These are phyloP conservation scores for Rhipidocladum racemiflorum DNA, from an alignment of 176 grass and related monocot species.

Conservation along the genomic window DNA sequence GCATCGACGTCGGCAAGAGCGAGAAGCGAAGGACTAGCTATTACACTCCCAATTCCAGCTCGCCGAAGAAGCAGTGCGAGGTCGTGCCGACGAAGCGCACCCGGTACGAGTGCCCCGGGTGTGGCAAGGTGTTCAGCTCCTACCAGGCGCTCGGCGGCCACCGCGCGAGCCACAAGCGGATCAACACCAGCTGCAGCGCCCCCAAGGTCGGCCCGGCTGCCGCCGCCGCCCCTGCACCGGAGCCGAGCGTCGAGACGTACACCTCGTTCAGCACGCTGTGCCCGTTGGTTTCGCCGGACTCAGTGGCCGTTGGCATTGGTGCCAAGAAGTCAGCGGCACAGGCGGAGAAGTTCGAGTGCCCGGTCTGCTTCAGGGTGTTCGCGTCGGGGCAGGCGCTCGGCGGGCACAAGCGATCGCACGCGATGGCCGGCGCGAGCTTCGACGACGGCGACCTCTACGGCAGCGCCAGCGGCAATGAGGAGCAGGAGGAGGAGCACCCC, in stretches of 20 bases:
- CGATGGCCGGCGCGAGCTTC: conserved; percentile 13
- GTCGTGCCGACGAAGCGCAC: conserved; percentile 37
- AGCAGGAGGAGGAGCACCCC: conserved; percentile 17
- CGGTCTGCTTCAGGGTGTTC: conserved; percentile 51
- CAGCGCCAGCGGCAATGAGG: neutral
- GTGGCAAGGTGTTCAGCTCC: conserved; percentile 58
- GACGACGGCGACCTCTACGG: conserved; percentile 17
- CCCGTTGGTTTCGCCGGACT: conserved; percentile 36
- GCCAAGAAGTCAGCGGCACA: neutral
- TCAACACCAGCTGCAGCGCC: conserved; percentile 49
- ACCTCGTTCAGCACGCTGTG: conserved; percentile 28
- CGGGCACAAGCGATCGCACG: conserved; percentile 58
- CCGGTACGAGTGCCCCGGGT: conserved; percentile 48
- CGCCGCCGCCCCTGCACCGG: conserved; percentile 1
- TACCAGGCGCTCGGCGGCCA: conserved; percentile 83
- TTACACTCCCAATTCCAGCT: conserved; percentile 19
- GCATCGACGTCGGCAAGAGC: neutral
- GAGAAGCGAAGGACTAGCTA: conserved; percentile 32
- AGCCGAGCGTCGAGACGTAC: conserved; percentile 45
- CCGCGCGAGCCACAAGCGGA: conserved; percentile 71
- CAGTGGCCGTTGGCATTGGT: conserved; percentile 19
- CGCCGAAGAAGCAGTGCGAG: conserved; percentile 5
- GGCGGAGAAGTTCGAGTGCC: conserved; percentile 39
- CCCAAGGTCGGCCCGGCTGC: neutral
- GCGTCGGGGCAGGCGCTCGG: conserved; percentile 48